phyloP scores from a whole-genome alignment of 306 rosid genomes.

The Fagus sylvatica region DNA sequence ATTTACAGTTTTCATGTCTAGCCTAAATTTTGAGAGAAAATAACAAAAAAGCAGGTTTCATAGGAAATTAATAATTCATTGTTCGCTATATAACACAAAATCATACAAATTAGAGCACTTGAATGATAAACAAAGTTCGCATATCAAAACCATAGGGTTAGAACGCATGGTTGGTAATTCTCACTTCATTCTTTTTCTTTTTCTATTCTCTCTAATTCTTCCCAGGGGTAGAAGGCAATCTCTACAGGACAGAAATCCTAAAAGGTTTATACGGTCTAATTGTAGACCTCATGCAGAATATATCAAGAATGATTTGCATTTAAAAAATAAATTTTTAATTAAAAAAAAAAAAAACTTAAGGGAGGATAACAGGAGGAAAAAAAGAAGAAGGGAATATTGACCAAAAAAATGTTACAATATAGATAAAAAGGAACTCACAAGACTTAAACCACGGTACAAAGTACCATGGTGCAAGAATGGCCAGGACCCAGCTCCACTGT shows the following conservation, averaged over 20 bases:
- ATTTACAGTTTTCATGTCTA: not conserved
- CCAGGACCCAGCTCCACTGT: conserved; percentile 84
- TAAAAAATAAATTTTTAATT: too few relatives aligned
- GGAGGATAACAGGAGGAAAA: not conserved
- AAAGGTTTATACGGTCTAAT: not conserved
- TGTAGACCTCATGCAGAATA: not conserved
- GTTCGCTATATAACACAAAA: not conserved
- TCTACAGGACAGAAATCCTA: not conserved
- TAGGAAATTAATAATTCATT: not conserved
- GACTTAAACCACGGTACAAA: conserved; percentile 93
- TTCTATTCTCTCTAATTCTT: not conserved
- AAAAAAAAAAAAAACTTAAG: not conserved
- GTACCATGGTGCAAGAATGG: conserved; percentile 94
- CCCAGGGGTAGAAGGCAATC: not conserved
- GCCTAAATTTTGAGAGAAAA: not conserved
- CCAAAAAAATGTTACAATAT: not conserved
- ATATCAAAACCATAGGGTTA: not conserved
- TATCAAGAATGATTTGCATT: not conserved
- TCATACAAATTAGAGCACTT: not conserved
- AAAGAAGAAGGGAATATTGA: conserved; percentile 14
- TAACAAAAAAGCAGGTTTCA: not conserved
- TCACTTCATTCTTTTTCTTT: not conserved
- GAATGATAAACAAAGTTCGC: conserved; percentile 2
- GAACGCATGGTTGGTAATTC: not conserved
- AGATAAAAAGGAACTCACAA: conserved; percentile 57